phyloP scores from a whole-genome alignment of 2,329 filamentous ascomycete genomes.

The Metarhizium brunneum region DNA sequence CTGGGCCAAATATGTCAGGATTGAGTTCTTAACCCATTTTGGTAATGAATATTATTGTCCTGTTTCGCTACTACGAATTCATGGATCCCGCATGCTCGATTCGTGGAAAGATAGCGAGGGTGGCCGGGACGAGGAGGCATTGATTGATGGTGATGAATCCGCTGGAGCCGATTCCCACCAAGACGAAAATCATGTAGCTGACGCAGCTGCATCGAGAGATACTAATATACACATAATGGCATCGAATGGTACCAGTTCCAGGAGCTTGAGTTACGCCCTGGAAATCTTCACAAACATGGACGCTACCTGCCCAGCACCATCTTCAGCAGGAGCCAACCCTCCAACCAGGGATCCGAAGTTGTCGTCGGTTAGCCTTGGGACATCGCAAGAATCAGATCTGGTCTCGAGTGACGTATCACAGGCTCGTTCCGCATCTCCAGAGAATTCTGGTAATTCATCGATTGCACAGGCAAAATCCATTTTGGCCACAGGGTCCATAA shows the following conservation, averaged over 20 bases:
- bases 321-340: too few relatives aligned
- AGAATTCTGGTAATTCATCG: neutral
- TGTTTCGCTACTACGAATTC: conserved; percentile 78
- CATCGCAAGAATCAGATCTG: neutral
- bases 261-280: neutral
- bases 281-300: neutral
- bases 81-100: conserved; percentile 94
- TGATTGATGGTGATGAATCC: conserved; percentile 21
- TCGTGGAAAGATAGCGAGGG: conserved; percentile 78
- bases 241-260: neutral
- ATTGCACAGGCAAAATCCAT: neutral
- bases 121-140: conserved; percentile 52
- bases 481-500: neutral
- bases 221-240: neutral
- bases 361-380: neutral
- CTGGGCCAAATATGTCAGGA: conserved; percentile 84
- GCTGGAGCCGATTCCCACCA: neutral
- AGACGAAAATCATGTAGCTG: neutral
- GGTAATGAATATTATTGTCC: conserved; percentile 97
- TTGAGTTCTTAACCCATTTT: conserved; percentile 90
- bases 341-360: neutral
- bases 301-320: neutral
- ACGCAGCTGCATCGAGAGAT: neutral
- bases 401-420: neutral
- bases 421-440: neutral